Evolutionary conservation across 2,329 filamentous ascomycete genomes (phyloP), one percentile per base, ranked within the genome.

Genomic region (Phoma sp.): DNA sequence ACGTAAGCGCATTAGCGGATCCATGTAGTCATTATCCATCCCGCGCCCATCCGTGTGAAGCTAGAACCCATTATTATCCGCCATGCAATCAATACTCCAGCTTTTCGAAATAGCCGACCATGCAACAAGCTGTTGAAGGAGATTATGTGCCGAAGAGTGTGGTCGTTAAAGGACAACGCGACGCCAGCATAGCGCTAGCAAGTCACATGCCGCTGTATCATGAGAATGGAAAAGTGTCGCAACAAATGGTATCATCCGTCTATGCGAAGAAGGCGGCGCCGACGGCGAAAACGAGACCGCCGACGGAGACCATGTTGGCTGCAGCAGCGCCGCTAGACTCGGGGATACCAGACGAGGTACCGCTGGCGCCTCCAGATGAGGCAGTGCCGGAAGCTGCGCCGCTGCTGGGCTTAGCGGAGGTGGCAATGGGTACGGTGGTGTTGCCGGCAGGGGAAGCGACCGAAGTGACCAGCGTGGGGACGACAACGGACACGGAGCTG

Each of bases 211-310:
- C 43, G 33, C 22, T 40, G 38, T 46, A 40, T 55, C 43, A 21
- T 55, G 52, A 55, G 51, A 58, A 58, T 54, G 33, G 43, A 51
- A 51, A 29, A 43, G 32, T 15, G 35, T 21, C 19, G 46, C 32
- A 17, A 19, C 21, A 13, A 27, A 39, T 37, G 36, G 35, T 38
- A 24, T 19, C 6, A 40, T 22, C 47, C 40, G 37, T 53, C 40
- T 69, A 74, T 57, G 67, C 69, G 50, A 74, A 57, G 59, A 71
- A 44, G 43, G 67, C 62, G 49, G 66, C 71, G 54, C 60, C 64
- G 36, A 67, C 51, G 51, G 69, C 70, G 44, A 71, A 25, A 49
- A 62, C 64, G 22, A 73, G 51, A 22, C 63, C 65, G 36, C 70
- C 70, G 59, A 73, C 57, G 31, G 70, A 71, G 62, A 63, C 61